These are phyloP conservation scores for Mycena capillaripes DNA, from an alignment of 768 basidiomycete genomes.

Conservation along the genomic window DNA sequence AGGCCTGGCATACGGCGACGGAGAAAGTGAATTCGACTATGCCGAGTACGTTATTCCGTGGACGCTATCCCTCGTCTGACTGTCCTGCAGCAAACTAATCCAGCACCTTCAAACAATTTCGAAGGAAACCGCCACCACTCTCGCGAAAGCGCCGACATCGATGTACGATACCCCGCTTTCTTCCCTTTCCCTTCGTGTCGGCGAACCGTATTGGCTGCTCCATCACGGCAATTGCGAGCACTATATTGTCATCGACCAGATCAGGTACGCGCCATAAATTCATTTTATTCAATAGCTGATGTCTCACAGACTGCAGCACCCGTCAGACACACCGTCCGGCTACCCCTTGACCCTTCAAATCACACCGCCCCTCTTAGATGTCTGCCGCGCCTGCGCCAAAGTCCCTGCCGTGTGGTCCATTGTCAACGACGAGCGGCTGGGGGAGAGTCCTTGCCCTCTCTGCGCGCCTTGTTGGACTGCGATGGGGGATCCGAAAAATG, in stretches of 20 bases:
- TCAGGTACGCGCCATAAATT: conserved; percentile 63
- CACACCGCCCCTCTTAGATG: conserved; percentile 70
- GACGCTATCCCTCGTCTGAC: not conserved
- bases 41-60: conserved; percentile 54
- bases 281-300: conserved; percentile 4
- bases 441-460: conserved; percentile 82
- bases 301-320: conserved; percentile 66
- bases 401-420: conserved; percentile 79
- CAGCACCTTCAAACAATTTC: conserved; percentile 49
- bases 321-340: conserved; percentile 65
- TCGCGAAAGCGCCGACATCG: conserved; percentile 56
- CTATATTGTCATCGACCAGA: conserved; percentile 78
- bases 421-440: conserved; percentile 78
- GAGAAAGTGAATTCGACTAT: conserved; percentile 64
- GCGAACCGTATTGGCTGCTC: conserved; percentile 86
- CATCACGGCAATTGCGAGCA: conserved; percentile 90
- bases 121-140: conserved; percentile 44
- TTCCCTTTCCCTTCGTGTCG: conserved; percentile 71
- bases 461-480: conserved; percentile 82
- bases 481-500: conserved; percentile 70
- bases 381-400: conserved; percentile 79
- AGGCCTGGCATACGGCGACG: conserved; percentile 70
- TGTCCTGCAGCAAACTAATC: conserved; percentile 61
- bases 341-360: conserved; percentile 81
- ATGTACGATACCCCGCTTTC: conserved; percentile 65